Percentiles rank a stretch among this genome's conserved stretches.
Conservation (phyloP, 371 early-diverging fungal genomes). For the Gilbertella persicaria region DNA sequence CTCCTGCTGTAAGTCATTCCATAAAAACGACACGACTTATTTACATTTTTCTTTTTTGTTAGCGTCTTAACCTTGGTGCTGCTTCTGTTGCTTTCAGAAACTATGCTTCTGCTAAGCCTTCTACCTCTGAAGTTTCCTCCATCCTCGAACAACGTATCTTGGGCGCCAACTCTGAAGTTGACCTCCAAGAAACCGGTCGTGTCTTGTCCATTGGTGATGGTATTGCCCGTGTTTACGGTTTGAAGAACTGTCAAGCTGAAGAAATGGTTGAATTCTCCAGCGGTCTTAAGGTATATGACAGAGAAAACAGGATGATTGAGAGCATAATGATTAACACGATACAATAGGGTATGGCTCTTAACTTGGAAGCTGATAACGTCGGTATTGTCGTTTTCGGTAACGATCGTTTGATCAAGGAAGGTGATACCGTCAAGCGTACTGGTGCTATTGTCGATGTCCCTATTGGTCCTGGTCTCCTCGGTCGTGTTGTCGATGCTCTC, state of each 20-base stretch:
- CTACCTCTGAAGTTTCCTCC: constrained; percentile 86
- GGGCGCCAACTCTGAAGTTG: constrained; percentile 76
- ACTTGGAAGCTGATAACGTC: constrained; percentile 96
- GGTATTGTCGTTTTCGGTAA: constrained; percentile 98
- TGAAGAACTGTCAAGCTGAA: constrained; percentile 97
- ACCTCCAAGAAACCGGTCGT: constrained; percentile 96
- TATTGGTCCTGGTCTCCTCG: constrained; percentile 88
- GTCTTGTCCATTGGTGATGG: constrained; percentile 98
- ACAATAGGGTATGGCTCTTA: constrained; percentile 89
- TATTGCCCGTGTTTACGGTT: constrained; percentile 98
- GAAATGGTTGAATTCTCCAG: constrained; percentile 99
- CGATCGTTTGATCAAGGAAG: constrained; percentile 89
- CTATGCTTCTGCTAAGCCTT: constrained; percentile 66
- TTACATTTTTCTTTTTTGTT: neutral
- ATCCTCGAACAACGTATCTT: constrained; percentile 94
- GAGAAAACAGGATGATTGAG: constrained; percentile 22
- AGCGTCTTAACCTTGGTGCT: constrained; percentile 57
- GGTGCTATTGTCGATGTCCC: constrained; percentile 97
- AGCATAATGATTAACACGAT: no score
- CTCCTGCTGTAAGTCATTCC: constrained; percentile 35
- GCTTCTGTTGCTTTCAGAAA: constrained; percentile 44
- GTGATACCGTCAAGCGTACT: constrained; percentile 96
- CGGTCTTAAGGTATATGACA: constrained; percentile 80
- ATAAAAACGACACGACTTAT: neutral
- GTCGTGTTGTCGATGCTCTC: constrained; percentile 96